Conservation (phyloP, 345 rosid species). For the Abelmoschus esculentus region DNA sequence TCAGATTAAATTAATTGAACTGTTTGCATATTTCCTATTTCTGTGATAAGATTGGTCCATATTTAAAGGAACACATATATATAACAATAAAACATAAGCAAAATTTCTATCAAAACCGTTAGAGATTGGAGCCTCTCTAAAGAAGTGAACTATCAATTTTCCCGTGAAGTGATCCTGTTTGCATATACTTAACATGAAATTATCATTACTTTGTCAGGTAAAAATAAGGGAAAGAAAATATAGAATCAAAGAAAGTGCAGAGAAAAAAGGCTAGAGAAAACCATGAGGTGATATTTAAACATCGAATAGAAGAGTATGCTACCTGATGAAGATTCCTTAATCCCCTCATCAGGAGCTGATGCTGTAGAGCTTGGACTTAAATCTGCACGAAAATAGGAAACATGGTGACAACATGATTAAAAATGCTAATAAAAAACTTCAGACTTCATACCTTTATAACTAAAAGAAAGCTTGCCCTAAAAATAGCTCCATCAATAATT, state of each 20-base stretch:
- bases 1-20: background rate
- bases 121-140: no score
- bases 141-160: no score
- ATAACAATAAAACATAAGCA: no score
- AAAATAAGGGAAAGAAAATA: background rate
- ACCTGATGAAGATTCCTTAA: constrained; percentile 1
- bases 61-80: no score
- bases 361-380: background rate
- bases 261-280: background rate
- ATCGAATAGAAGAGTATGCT: background rate
- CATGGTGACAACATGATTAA: background rate
- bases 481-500: background rate
- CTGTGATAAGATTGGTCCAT: no score
- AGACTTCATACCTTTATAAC: background rate
- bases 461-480: background rate
- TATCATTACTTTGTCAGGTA: background rate
- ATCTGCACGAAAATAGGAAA: background rate
- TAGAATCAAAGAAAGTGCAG: background rate
- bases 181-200: background rate
- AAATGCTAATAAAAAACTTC: background rate
- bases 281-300: background rate
- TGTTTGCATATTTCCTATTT: no score
- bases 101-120: no score
- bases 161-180: no score
- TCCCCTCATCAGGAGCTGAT: background rate